These are phyloP conservation scores for Limnanthes douglasii DNA, from an alignment of 345 rosid genomes.

Conservation along the genomic window DNA sequence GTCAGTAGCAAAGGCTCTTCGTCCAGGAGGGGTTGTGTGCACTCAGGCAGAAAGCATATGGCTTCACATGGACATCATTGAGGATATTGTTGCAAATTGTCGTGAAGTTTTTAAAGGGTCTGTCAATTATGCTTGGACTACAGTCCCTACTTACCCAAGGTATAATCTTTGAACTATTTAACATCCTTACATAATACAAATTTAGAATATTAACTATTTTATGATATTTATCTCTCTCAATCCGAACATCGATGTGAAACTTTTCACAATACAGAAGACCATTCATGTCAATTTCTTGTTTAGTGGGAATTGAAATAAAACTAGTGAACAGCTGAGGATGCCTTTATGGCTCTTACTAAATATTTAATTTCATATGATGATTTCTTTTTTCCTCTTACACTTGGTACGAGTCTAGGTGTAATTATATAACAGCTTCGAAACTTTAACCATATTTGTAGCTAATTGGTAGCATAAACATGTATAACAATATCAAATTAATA, in stretches of 20 bases:
- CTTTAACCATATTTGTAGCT: too few species aligned
- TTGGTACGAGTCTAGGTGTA: too few species aligned
- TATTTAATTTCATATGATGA: not conserved
- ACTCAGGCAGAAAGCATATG: slow-evolving; percentile 60
- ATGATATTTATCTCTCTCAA: not conserved
- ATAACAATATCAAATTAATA: too few species aligned
- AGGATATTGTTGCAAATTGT: slow-evolving; percentile 55
- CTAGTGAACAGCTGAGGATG: too few species aligned
- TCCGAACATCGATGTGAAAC: not conserved
- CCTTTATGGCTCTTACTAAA: too few species aligned
- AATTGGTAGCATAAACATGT: too few species aligned
- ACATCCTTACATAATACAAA: not conserved
- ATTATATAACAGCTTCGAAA: too few species aligned
- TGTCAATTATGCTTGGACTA: slow-evolving; percentile 61
- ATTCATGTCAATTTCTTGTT: not conserved
- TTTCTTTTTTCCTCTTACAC: not conserved
- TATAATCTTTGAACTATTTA: slow-evolving; percentile 3
- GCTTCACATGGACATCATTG: slow-evolving; percentile 32
- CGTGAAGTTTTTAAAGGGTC: slow-evolving; percentile 43
- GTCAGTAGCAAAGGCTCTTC: slow-evolving; percentile 33
- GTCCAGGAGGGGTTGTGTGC: slow-evolving; percentile 53
- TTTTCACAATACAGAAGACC: too few species aligned
- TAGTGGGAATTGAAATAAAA: too few species aligned
- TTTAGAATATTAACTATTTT: not conserved
- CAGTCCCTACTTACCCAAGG: slow-evolving; percentile 57